phyloP scores from a whole-genome alignment of 2,329 filamentous ascomycete species.

The Hypoxylon sp. region DNA sequence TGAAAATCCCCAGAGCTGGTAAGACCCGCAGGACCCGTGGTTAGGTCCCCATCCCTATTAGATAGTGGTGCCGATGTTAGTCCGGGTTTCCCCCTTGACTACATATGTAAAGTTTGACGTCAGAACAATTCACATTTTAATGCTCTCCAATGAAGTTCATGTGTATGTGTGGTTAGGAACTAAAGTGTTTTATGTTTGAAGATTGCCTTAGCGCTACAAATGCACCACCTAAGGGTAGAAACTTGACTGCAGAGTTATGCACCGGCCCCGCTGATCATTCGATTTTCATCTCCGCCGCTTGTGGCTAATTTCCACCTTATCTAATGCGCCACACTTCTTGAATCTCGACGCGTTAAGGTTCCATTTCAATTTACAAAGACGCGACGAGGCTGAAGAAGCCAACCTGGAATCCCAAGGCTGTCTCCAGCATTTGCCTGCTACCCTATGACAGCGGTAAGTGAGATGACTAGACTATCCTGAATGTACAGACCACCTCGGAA shows the following conservation, averaged over 20 bases:
- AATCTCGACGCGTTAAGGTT: slow-evolving; percentile 29
- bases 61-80: neutral
- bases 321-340: slow-evolving; percentile 20
- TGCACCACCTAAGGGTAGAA: neutral
- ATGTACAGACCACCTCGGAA: neutral
- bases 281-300: slow-evolving; percentile 9
- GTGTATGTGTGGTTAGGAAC: neutral
- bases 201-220: neutral
- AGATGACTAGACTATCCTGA: neutral
- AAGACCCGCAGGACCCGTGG: too few species aligned
- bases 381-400: slow-evolving; percentile 38
- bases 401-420: slow-evolving; percentile 3
- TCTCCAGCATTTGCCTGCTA: slow-evolving; percentile 4
- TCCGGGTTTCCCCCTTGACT: neutral
- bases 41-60: neutral
- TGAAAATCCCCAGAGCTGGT: neutral
- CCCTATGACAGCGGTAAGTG: slow-evolving; percentile 1
- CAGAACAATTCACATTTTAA: neutral
- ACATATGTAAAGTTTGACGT: neutral
- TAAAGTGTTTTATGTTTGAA: neutral
- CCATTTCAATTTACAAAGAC: slow-evolving; percentile 39
- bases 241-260: slow-evolving; percentile 1
- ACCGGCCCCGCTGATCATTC: slow-evolving; percentile 1
- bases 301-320: slow-evolving; percentile 9
- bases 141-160: neutral